A percentile compares a stretch with the other conserved stretches of the same genome.
Evolutionary conservation across 768 basidiomycete genomes (phyloP).

Genomic region (Lanmaoa rubissima): DNA sequence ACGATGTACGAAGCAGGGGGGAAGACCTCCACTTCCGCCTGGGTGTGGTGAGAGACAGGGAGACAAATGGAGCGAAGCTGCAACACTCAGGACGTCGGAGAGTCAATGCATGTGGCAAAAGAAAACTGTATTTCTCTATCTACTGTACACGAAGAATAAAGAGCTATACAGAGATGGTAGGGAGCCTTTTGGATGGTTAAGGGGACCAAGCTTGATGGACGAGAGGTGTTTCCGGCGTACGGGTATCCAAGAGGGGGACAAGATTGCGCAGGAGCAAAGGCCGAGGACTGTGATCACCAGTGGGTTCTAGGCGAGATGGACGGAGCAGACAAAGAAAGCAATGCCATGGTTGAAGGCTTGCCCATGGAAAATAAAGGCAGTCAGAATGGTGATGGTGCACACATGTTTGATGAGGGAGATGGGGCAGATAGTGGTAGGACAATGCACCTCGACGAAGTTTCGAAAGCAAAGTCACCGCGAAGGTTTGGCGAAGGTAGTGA

Average conservation of each 20-base stretch:
- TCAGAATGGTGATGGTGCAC: background rate
- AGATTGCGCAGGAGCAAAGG: background rate
- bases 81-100: slow-evolving; percentile 46
- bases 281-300: background rate
- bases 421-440: background rate
- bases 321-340: background rate
- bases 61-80: slow-evolving; percentile 30
- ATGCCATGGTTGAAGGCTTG: background rate
- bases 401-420: background rate
- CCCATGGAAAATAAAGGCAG: background rate
- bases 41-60: slow-evolving; percentile 22
- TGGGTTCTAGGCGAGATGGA: background rate
- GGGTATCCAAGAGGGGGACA: background rate
- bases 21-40: slow-evolving; percentile 13
- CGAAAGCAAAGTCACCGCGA: background rate
- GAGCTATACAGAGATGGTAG: slow-evolving; percentile 18
- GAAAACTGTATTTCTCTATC: slow-evolving; percentile 38
- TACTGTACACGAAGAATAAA: slow-evolving; percentile 30
- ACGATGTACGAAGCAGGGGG: slow-evolving; percentile 13
- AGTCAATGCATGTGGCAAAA: slow-evolving; percentile 51
- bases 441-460: background rate
- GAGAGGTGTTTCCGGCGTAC: background rate
- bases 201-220: background rate
- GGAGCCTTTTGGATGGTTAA: slow-evolving; percentile 1
- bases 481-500: background rate